Evolutionary conservation across 164 flowering plant genomes (phyloP).

Genomic region (Nelumbo lutea): DNA sequence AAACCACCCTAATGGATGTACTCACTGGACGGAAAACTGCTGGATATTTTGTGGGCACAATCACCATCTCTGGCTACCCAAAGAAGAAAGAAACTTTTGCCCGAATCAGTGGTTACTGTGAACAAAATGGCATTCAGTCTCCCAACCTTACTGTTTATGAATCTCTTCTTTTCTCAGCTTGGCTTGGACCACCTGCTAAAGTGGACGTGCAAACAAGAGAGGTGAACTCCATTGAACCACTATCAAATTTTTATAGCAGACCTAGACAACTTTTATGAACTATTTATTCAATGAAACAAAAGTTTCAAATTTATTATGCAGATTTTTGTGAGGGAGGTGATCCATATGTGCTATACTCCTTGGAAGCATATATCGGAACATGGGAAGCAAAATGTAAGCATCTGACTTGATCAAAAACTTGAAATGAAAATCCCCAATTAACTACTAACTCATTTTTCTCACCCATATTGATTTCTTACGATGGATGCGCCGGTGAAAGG

Average conservation of each 20-base stretch:
- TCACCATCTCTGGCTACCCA: constrained; percentile 43
- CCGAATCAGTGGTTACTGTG: constrained; percentile 31
- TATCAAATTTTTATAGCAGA: not conserved
- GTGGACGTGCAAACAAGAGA: constrained; percentile 22
- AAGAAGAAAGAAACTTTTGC: constrained; percentile 52
- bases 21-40: constrained; percentile 52
- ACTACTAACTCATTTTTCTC: not conserved
- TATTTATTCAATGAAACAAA: not conserved
- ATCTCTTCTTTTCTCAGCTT: constrained; percentile 32
- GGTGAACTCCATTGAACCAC: constrained; percentile 8
- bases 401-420: not conserved
- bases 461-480: not conserved
- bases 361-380: constrained; percentile 30
- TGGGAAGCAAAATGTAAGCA: constrained; percentile 28
- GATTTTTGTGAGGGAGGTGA: constrained; percentile 81
- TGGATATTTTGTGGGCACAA: constrained; percentile 43
- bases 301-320: constrained; percentile 18
- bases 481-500: constrained; percentile 9
- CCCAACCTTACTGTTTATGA: constrained; percentile 44
- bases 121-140: constrained; percentile 39
- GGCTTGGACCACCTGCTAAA: constrained; percentile 29
- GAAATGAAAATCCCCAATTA: not conserved
- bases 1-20: constrained; percentile 57
- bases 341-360: constrained; percentile 21
- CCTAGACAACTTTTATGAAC: not conserved